Conservation (phyloP, 192 early-diverging fungal genomes). For the Coemansia sp. region DNA sequence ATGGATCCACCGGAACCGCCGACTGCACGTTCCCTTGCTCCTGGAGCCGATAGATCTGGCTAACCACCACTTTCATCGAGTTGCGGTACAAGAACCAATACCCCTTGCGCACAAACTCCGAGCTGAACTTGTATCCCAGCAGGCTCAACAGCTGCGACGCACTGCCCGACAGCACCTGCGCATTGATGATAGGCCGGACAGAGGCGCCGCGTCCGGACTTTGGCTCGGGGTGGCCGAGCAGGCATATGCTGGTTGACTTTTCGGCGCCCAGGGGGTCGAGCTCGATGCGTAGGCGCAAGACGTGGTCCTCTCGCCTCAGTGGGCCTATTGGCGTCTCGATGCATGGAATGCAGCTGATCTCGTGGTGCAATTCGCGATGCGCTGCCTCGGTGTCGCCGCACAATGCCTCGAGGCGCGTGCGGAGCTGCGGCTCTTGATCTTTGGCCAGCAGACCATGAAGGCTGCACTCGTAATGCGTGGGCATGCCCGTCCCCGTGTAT, state of each 20-base stretch:
- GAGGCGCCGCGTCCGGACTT: conserved; percentile 59
- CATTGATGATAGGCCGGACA: conserved; percentile 64
- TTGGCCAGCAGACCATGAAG: conserved; percentile 56
- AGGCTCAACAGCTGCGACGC: conserved; percentile 65
- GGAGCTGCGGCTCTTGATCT: conserved; percentile 52
- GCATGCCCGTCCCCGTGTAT: conserved; percentile 20
- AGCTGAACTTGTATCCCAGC: conserved; percentile 71
- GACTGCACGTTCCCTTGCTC: conserved; percentile 53
- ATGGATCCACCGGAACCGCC: conserved; percentile 42
- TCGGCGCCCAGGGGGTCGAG: conserved; percentile 40
- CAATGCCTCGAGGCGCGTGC: conserved; percentile 66
- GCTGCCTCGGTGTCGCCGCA: conserved; percentile 61
- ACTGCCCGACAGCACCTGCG: conserved; percentile 61
- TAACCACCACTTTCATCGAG: conserved; percentile 58
- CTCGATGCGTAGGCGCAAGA: conserved; percentile 59
- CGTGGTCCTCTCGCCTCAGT: conserved; percentile 69
- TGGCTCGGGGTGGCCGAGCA: conserved; percentile 71
- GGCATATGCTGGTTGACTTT: conserved; percentile 61
- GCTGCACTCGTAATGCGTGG: conserved; percentile 58
- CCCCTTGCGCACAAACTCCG: conserved; percentile 65
- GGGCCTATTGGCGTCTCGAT: conserved; percentile 70
- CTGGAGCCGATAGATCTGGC: conserved; percentile 57
- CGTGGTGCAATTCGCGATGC: conserved; percentile 62
- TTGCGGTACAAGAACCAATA: conserved; percentile 60
- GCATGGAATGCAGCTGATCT: conserved; percentile 65